phyloP scores from a whole-genome alignment of 2,329 filamentous ascomycete species.

The Nemania bipapillata region DNA sequence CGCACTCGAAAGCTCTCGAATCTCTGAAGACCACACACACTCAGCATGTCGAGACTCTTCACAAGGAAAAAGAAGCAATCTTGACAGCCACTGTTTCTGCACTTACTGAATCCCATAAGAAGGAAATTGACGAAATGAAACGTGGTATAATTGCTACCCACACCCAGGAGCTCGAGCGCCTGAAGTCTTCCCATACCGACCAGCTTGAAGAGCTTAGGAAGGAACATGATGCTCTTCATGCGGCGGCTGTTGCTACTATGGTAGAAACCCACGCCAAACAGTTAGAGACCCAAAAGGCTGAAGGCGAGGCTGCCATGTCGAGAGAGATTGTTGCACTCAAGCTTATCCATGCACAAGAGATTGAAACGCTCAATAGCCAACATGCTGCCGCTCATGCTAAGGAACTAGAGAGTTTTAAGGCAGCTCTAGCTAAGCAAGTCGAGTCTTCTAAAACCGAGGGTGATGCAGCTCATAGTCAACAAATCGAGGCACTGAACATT shows the following conservation, averaged over 20 bases:
- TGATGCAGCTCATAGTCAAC: constrained; percentile 46
- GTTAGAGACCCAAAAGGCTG: constrained; percentile 45
- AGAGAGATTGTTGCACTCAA: constrained; percentile 48
- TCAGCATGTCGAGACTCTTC: constrained; percentile 41
- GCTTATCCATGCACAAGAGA: constrained; percentile 47
- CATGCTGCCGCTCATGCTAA: constrained; percentile 48
- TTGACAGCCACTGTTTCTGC: constrained; percentile 44
- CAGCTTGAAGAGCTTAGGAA: constrained; percentile 43
- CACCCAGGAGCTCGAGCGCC: constrained; percentile 39
- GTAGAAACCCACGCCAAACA: constrained; percentile 45
- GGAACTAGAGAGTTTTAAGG: constrained; percentile 50
- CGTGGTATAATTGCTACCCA: constrained; percentile 35
- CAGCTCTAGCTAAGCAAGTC: constrained; percentile 49
- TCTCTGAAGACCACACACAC: constrained; percentile 36
- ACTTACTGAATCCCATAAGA: constrained; percentile 29
- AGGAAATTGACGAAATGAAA: constrained; percentile 40
- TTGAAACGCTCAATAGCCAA: constrained; percentile 46
- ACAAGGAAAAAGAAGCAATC: constrained; percentile 39
- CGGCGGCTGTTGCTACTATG: constrained; percentile 45
- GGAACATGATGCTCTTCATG: constrained; percentile 41
- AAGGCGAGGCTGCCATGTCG: constrained; percentile 43
- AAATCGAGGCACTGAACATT: constrained; percentile 49
- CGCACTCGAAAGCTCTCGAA: constrained; percentile 42
- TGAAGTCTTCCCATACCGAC: constrained; percentile 37
- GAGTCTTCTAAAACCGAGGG: constrained; percentile 50